Percentiles rank a stretch among this genome's conserved stretches.
phyloP scores from a whole-genome alignment of 805 yeast species.

The Starmerella etchellsii region DNA sequence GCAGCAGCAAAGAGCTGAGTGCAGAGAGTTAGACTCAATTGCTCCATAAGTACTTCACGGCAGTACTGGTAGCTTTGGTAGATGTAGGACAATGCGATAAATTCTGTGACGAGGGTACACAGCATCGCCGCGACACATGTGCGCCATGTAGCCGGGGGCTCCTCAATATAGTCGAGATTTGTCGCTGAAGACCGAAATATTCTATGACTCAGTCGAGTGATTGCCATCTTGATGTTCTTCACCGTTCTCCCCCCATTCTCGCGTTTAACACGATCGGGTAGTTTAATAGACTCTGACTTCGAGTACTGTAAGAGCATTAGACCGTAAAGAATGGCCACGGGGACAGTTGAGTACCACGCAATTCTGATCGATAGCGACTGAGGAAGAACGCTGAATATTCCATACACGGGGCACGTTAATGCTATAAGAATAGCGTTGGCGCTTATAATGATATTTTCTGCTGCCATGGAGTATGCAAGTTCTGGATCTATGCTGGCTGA shows the following conservation, averaged over 20 bases:
- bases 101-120: neutral
- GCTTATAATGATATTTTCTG: neutral
- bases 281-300: neutral
- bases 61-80: neutral
- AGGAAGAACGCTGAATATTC: neutral
- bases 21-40: neutral
- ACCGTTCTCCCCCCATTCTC: too few species aligned
- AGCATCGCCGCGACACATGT: neutral
- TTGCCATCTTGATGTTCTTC: too few species aligned
- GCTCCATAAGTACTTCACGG: neutral
- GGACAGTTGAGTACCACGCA: neutral
- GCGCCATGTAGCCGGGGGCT: constrained; percentile 1
- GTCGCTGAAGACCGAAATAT: neutral
- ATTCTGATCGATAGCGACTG: neutral
- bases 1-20: neutral
- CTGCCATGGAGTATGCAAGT: neutral
- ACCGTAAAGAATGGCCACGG: constrained; percentile 3
- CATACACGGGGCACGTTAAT: neutral
- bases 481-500: too few species aligned
- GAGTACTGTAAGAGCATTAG: neutral
- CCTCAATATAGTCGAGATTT: neutral
- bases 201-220: neutral
- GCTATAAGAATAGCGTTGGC: neutral
- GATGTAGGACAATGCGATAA: constrained; percentile 1
- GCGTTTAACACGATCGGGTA: too few species aligned